Percentiles rank a stretch among this genome's conserved stretches.
phyloP scores from a whole-genome alignment of 352 stramenopile species.

The Phytophthora constricta region DNA sequence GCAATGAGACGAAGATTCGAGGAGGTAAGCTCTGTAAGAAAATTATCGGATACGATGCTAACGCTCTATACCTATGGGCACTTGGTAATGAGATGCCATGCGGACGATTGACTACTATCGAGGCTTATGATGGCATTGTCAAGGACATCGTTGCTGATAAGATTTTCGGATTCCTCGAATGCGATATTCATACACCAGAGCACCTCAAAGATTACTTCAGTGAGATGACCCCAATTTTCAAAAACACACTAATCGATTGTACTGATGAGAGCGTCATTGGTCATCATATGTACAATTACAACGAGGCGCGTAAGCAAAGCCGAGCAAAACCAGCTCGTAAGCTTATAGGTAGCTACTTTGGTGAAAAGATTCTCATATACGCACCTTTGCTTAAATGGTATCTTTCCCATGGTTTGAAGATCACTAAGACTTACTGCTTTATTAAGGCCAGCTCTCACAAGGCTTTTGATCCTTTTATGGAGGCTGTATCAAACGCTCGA shows the following conservation, averaged over 20 bases:
- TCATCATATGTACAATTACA: background rate
- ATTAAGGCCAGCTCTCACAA: constrained; percentile 19
- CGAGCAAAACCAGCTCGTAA: constrained; percentile 25
- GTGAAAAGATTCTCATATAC: constrained; percentile 41
- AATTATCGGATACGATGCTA: constrained; percentile 28
- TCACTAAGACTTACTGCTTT: constrained; percentile 37
- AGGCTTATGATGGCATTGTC: background rate
- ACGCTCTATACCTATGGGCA: constrained; percentile 38
- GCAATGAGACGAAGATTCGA: constrained; percentile 12
- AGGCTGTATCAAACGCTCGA: constrained; percentile 32
- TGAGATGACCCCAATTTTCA: constrained; percentile 43
- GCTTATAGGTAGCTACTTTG: constrained; percentile 43
- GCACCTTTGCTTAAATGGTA: constrained; percentile 45
- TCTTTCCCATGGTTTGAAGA: constrained; percentile 27
- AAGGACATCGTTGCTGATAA: constrained; percentile 35
- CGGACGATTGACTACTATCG: constrained; percentile 8
- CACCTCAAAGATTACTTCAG: constrained; percentile 36
- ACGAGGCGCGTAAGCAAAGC: constrained; percentile 14
- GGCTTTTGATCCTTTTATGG: constrained; percentile 27
- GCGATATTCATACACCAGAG: constrained; percentile 40
- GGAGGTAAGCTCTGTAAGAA: background rate
- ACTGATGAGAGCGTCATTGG: background rate
- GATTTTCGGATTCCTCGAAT: constrained; percentile 41
- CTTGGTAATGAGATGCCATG: constrained; percentile 41
- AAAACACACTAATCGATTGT: background rate